Evolutionary conservation across 2,329 filamentous ascomycete species (phyloP), one percentile per base, ranked within the genome.

Genomic region (Xylariaceae sp.): DNA sequence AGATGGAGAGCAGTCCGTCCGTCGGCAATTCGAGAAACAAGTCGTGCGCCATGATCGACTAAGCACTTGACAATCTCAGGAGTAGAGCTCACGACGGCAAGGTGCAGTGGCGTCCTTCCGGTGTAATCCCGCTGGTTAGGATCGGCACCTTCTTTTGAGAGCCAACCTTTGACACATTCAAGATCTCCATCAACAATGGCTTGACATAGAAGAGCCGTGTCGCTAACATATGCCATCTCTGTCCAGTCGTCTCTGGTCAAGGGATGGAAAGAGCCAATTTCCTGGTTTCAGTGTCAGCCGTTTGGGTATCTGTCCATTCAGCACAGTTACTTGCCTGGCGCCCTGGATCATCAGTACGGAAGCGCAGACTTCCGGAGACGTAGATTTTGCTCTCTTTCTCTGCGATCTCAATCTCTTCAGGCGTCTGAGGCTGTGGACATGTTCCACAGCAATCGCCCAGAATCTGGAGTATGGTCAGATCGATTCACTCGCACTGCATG

Each of bases 181-280:
- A 88, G 66, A 71, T 95, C 87, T 1, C 82, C 78, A 65, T 92
- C 86, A 3, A 92, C 84, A 59, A 96, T 95, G 0, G 89, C 90
- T 68, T 92, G 88, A 68, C 89, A 95, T 1, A 96, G 79, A 13
- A 82, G 79, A 44, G 84, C 85, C 1, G 89, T 92, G 65, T 92
- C 89, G 9, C 90, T 89, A 42, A 95, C 81, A 65, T 95, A 96
- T 0, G 90, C 90, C 90, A 95, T 94, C 64, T 92, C 89, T 0
- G 90, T 94, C 89, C 90, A 95, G 69, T 94, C 90, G 54, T 90
- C 81, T 48, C 90, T 86, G 0, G 88, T 92, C 44, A 93, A 79
- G 0, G 90, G 91, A 66, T 94, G 88, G 75, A 95, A 95, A 8
- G 81, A 84, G 30, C 82, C 82, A 53, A 84, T 84, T 71, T 82